Conservation (phyloP, 768 basidiomycete genomes). For the Pisolithus sp. region DNA sequence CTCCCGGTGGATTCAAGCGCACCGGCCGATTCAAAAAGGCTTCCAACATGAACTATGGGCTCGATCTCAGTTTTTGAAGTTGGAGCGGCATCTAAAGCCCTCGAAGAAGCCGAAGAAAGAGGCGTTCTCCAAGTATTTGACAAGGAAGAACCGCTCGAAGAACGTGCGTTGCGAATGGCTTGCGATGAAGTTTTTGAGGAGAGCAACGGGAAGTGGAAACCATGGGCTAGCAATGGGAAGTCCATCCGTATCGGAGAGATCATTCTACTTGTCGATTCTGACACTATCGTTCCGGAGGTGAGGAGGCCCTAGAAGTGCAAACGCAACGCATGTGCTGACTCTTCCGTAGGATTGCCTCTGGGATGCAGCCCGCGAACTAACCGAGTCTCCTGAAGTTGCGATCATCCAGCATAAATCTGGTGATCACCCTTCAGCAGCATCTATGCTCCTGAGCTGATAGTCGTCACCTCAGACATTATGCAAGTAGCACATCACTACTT, state of each 20-base stretch:
- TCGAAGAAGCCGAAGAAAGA: constrained; percentile 40
- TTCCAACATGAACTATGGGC: constrained; percentile 78
- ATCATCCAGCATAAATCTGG: constrained; percentile 90
- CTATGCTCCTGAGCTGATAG: background rate
- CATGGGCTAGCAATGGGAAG: constrained; percentile 73
- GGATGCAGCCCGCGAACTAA: constrained; percentile 77
- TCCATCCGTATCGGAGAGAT: constrained; percentile 73
- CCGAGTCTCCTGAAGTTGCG: constrained; percentile 76
- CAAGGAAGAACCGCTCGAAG: constrained; percentile 51
- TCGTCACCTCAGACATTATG: constrained; percentile 58
- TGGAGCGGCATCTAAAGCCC: constrained; percentile 41
- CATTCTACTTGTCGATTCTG: constrained; percentile 76
- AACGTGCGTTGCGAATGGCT: constrained; percentile 64
- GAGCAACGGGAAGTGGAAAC: constrained; percentile 52
- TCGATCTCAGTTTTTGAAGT: constrained; percentile 41
- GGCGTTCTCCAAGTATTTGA: constrained; percentile 31
- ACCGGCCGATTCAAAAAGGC: constrained; percentile 87
- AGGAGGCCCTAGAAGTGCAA: constrained; percentile 33
- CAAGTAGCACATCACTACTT: constrained; percentile 87
- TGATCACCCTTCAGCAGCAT: constrained; percentile 14
- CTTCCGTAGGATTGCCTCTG: constrained; percentile 83
- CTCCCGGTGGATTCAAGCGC: constrained; percentile 46
- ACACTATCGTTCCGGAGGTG: constrained; percentile 71
- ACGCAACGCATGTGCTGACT: constrained; percentile 75
- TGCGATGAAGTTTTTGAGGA: constrained; percentile 66